Percentiles rank a stretch among this genome's conserved stretches.
phyloP scores from a whole-genome alignment of 257 asterid genomes.

The Rauvolfia tetraphylla region DNA sequence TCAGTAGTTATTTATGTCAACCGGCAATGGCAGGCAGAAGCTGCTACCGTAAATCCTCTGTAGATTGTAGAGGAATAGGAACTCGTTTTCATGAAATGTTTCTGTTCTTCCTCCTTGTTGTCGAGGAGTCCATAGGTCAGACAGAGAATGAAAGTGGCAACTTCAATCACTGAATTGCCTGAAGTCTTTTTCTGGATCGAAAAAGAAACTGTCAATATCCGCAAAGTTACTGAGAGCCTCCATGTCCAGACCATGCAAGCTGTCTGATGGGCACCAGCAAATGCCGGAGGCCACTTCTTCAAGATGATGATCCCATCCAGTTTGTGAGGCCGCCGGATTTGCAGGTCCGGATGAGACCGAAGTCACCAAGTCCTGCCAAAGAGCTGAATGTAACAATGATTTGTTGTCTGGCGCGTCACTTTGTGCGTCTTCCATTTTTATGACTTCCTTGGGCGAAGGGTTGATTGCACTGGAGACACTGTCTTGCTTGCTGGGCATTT shows the following conservation, averaged over 20 bases:
- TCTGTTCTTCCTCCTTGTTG: too few relatives aligned
- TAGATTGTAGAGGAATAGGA: too few relatives aligned
- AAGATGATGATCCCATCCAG: conserved; percentile 1
- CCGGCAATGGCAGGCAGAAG: too few relatives aligned
- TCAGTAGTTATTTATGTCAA: too few relatives aligned
- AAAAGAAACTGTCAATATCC: conserved; percentile 24
- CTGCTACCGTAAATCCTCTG: too few relatives aligned
- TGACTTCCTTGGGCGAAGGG: neutral
- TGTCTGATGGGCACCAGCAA: conserved; percentile 22
- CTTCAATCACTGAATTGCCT: neutral
- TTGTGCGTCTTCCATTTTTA: conserved; percentile 18
- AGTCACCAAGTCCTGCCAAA: conserved; percentile 34
- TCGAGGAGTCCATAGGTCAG: neutral
- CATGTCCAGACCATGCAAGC: conserved; percentile 28
- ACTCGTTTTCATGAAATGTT: too few relatives aligned
- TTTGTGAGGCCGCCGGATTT: conserved; percentile 9
- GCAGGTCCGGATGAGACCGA: conserved; percentile 14
- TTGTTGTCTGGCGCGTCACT: conserved; percentile 28
- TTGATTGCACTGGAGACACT: neutral
- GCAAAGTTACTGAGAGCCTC: conserved; percentile 36
- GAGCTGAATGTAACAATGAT: conserved; percentile 30
- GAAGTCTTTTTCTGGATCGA: conserved; percentile 3
- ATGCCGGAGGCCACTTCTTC: conserved; percentile 34
- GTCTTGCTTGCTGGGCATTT: conserved; percentile 6
- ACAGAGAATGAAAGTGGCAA: neutral